Conservation (phyloP, 202 grass and related monocot genomes). For the Cymbopogon flexuosus region DNA sequence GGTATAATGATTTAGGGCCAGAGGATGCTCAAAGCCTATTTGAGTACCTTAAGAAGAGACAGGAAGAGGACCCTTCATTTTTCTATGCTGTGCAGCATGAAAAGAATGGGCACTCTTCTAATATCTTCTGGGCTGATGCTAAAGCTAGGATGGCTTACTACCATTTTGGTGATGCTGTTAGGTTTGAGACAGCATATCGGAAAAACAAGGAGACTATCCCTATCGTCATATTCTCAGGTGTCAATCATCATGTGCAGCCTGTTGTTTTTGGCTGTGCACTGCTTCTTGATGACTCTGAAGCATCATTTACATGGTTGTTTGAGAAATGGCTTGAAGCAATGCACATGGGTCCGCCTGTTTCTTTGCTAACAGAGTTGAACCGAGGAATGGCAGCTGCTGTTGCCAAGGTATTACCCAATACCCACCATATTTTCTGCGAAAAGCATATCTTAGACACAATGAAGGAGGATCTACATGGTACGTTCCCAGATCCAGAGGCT, state of each 20-base stretch:
- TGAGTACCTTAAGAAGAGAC: constrained; percentile 63
- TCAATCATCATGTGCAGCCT: constrained; percentile 84
- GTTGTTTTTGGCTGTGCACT: constrained; percentile 86
- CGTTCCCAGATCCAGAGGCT: constrained; percentile 40
- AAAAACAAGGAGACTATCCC: constrained; percentile 73
- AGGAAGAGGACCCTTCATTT: constrained; percentile 73
- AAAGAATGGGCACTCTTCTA: constrained; percentile 46
- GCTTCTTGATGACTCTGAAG: constrained; percentile 80
- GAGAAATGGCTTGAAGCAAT: constrained; percentile 89
- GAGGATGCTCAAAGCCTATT: constrained; percentile 75
- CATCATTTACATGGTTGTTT: constrained; percentile 86
- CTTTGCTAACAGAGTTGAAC: constrained; percentile 70
- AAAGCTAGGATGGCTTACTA: constrained; percentile 77
- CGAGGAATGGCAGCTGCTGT: constrained; percentile 49
- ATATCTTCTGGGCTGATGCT: constrained; percentile 90
- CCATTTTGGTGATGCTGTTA: constrained; percentile 86
- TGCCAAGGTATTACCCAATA: constrained; percentile 64
- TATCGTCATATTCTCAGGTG: constrained; percentile 74
- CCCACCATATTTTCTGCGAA: constrained; percentile 68
- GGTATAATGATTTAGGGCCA: constrained; percentile 77
- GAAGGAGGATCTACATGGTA: constrained; percentile 54
- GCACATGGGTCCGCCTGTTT: constrained; percentile 60
- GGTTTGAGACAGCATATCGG: constrained; percentile 65
- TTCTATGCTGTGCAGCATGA: constrained; percentile 70
- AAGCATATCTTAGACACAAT: constrained; percentile 59